These are phyloP conservation scores for Melastoma candidum DNA, from an alignment of 441 rosid genomes.

Conservation along the genomic window DNA sequence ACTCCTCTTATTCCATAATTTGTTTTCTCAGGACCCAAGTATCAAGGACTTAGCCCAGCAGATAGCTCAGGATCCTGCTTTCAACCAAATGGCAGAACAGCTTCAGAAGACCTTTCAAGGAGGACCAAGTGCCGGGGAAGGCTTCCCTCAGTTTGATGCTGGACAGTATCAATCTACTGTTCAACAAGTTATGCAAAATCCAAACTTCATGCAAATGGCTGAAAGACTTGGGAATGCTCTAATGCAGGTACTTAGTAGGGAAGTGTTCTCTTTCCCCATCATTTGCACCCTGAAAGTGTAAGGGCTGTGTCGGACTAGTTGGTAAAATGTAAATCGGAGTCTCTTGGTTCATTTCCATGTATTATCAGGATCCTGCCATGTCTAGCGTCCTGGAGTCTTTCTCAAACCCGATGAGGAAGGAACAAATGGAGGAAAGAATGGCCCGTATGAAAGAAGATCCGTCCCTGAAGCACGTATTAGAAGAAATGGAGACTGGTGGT, in stretches of 20 bases:
- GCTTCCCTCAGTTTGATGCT: conserved; percentile 62
- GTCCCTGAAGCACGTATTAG: conserved; percentile 67
- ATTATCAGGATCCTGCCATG: conserved; percentile 83
- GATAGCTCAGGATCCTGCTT: conserved; percentile 87
- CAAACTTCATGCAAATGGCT: conserved; percentile 88
- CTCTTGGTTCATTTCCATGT: background rate
- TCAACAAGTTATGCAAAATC: conserved; percentile 94
- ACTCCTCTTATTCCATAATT: background rate
- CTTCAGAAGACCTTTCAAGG: conserved; percentile 44
- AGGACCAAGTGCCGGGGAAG: conserved; percentile 21
- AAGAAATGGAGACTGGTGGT: conserved; percentile 85
- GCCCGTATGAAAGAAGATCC: conserved; percentile 79
- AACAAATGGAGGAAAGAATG: conserved; percentile 83
- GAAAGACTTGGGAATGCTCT: conserved; percentile 85
- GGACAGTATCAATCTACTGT: conserved; percentile 73
- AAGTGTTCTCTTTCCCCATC: no score
- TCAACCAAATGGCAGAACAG: conserved; percentile 97
- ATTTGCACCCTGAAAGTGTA: no score
- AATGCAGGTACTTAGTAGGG: conserved; percentile 57
- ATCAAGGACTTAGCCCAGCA: conserved; percentile 88
- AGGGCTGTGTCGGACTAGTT: no score
- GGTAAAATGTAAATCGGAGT: no score
- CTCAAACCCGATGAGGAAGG: conserved; percentile 56
- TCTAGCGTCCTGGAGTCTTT: conserved; percentile 79
- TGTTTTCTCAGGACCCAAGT: conserved; percentile 67